Evolutionary conservation across 2,329 filamentous ascomycete genomes (phyloP).

Genomic region (Eurotiales sp.): DNA sequence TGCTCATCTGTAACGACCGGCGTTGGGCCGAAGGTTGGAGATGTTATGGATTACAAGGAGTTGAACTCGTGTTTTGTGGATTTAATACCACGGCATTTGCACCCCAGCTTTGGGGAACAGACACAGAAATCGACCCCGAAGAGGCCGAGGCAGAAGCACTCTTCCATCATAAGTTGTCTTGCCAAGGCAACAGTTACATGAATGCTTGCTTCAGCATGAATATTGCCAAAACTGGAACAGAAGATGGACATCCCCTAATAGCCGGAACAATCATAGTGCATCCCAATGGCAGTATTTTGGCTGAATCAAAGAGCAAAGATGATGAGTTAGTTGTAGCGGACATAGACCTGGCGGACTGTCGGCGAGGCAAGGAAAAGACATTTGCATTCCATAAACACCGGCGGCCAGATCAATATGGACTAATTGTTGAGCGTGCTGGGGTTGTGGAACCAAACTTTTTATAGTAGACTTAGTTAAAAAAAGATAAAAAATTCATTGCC

Average conservation of each 20-base stretch:
- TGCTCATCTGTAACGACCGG: slow-evolving; percentile 56
- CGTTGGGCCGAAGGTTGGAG: slow-evolving; percentile 54
- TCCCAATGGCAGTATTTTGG: slow-evolving; percentile 50
- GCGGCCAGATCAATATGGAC: slow-evolving; percentile 28
- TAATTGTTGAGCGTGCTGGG: slow-evolving; percentile 26
- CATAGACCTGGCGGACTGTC: slow-evolving; percentile 48
- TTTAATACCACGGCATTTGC: slow-evolving; percentile 52
- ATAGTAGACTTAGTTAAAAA: neutral
- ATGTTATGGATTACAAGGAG: slow-evolving; percentile 49
- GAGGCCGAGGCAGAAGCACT: slow-evolving; percentile 47
- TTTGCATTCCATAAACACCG: slow-evolving; percentile 33
- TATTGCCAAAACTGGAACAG: slow-evolving; percentile 48
- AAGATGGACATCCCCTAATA: slow-evolving; percentile 45
- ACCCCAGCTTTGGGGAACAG: slow-evolving; percentile 44
- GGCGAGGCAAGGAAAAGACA: slow-evolving; percentile 46
- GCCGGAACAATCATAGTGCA: slow-evolving; percentile 48
- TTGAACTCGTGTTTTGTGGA: slow-evolving; percentile 47
- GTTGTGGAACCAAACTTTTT: slow-evolving; percentile 30
- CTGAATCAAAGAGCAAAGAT: slow-evolving; percentile 44
- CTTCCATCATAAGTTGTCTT: slow-evolving; percentile 49
- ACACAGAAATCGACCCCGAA: slow-evolving; percentile 39
- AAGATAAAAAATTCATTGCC: neutral
- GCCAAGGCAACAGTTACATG: slow-evolving; percentile 53
- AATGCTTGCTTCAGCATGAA: slow-evolving; percentile 51
- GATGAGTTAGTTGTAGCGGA: slow-evolving; percentile 53